Conservation (phyloP, 768 basidiomycete genomes). For the Paxillus ammoniavirescens region DNA sequence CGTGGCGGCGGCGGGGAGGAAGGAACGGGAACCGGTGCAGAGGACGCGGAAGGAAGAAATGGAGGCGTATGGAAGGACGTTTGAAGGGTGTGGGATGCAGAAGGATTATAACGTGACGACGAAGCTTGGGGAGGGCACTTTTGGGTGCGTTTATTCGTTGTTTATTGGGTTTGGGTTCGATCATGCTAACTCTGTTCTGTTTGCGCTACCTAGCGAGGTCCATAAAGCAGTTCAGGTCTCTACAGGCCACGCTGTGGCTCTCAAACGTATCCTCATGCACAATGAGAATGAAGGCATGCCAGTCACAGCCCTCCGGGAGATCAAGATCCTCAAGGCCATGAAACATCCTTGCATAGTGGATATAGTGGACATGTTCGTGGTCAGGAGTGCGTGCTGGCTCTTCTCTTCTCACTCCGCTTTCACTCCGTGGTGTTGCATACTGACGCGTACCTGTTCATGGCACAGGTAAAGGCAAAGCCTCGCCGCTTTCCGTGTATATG, state of each 20-base stretch:
- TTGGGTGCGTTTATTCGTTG: slow-evolving; percentile 62
- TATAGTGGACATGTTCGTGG: slow-evolving; percentile 90
- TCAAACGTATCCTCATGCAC: slow-evolving; percentile 96
- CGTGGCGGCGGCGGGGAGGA: slow-evolving; percentile 11
- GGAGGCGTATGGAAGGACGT: slow-evolving; percentile 62
- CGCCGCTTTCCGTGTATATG: slow-evolving; percentile 88
- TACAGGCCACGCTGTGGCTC: slow-evolving; percentile 67
- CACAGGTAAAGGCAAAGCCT: slow-evolving; percentile 51
- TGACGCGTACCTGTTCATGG: slow-evolving; percentile 1
- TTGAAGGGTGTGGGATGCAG: slow-evolving; percentile 69
- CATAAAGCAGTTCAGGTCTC: slow-evolving; percentile 77
- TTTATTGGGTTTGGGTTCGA: not conserved
- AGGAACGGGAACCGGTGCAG: slow-evolving; percentile 43
- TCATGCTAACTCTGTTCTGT: slow-evolving; percentile 7
- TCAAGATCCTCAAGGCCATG: slow-evolving; percentile 91
- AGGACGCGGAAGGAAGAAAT: slow-evolving; percentile 65
- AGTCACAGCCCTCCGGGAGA: slow-evolving; percentile 94
- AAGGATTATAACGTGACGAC: slow-evolving; percentile 77
- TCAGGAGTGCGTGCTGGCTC: slow-evolving; percentile 54
- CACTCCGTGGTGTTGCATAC: not conserved
- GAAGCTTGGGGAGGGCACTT: slow-evolving; percentile 95
- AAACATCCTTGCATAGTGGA: slow-evolving; percentile 84
- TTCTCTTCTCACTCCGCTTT: not conserved
- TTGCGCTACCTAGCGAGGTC: slow-evolving; percentile 61
- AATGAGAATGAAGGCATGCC: slow-evolving; percentile 97